Evolutionary conservation across 169 alveolate genomes (phyloP), one percentile per base, ranked within the genome.

Genomic region (Cryptosporidium tyzzeri): DNA sequence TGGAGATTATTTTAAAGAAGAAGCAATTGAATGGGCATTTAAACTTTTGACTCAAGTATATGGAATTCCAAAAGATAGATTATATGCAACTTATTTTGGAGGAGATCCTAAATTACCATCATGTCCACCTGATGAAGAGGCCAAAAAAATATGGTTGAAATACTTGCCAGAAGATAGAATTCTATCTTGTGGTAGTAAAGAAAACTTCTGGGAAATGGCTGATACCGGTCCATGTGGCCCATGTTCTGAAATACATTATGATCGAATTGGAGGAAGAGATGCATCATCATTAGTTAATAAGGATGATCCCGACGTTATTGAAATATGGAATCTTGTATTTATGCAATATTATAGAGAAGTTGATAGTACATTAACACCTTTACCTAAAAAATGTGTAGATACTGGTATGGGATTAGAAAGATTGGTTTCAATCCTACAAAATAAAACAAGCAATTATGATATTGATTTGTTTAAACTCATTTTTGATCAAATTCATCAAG

Each of bases 161-260:
- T 96, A 96, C 84, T 62, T 97, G 48, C 98, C 97, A 21, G 62
- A 61, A 67, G 48, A 70, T n/a, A 69, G 85, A 37, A 89, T 94
- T 45, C 59, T 94, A 84, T 97, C 98, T 21, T 96, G 96, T 80
- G 96, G 97, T 3, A 74, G 91, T 91, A 95, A 95, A 84, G 99
- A 97, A 33, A 97, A 97, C 92, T 97, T 97, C 93, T 97, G 99
- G 99, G 99, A 97, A 94, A 97, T 97, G 99, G 99, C 98, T 3
- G 99, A 97, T 84, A 95, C 98, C 3, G 99, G 99, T 29, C 99
- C 99, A 12, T 97, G 99, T 70, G 99, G 99, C 14, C 99, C 99
- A 3, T 97, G 98, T 91, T 91, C 98, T n/a, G 99, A 97, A 91
- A 95, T 97, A 37, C 99, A 97, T 94, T 97, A 93, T 86, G 99